Evolutionary conservation across 768 basidiomycete genomes (phyloP).

Genomic region (Lepiota venenata): DNA sequence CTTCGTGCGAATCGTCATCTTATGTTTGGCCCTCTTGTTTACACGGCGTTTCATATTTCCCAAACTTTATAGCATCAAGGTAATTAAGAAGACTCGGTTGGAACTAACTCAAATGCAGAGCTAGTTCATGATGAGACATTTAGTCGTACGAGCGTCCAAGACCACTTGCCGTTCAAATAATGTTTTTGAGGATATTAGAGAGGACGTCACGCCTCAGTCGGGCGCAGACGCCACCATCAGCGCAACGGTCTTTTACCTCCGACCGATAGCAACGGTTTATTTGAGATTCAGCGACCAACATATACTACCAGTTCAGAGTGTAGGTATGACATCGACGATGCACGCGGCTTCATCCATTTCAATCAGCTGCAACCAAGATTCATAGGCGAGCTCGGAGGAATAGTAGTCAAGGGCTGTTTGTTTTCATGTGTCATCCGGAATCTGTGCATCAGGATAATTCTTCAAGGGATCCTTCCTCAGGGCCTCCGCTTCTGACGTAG

Average conservation of each 20-base stretch:
- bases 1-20: neutral
- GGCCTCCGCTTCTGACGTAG: conserved; percentile 71
- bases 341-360: no score
- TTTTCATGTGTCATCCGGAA: conserved; percentile 11
- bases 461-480: conserved; percentile 77
- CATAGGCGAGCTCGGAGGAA: neutral
- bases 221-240: neutral
- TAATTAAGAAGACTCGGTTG: neutral
- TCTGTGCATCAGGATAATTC: conserved; percentile 45
- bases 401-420: neutral
- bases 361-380: no score
- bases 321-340: no score
- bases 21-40: neutral
- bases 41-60: neutral
- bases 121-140: neutral
- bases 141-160: neutral
- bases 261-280: no score
- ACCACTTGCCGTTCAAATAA: neutral
- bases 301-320: neutral
- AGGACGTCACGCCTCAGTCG: no score
- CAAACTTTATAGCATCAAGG: neutral
- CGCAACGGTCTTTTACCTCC: neutral
- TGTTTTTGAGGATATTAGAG: neutral
- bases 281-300: neutral
- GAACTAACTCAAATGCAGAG: neutral